Evolutionary conservation across 208 protist genomes (phyloP).

Genomic region (Vickermania ingenoplastis): DNA sequence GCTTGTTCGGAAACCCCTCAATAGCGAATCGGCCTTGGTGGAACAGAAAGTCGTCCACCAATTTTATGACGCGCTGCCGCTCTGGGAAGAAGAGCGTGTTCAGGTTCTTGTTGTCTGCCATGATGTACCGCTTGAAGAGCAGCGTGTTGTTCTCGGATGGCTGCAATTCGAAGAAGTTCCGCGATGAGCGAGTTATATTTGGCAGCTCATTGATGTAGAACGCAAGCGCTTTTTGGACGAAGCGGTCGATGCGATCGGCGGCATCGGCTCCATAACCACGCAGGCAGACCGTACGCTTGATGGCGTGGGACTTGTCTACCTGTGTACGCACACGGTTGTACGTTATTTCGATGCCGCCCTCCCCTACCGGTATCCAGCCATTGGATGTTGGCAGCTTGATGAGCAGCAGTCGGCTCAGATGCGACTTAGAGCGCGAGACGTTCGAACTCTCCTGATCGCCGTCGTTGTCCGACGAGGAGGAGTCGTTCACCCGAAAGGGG

Average conservation of each 20-base stretch:
- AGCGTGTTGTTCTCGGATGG: constrained; percentile 12
- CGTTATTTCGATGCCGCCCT: constrained; percentile 37
- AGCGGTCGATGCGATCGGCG: constrained; percentile 23
- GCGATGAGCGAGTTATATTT: constrained; percentile 15
- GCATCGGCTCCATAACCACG: constrained; percentile 17
- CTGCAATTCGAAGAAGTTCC: constrained; percentile 43
- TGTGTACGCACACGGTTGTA: constrained; percentile 17
- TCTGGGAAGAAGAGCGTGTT: constrained; percentile 84
- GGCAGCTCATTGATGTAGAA: constrained; percentile 35
- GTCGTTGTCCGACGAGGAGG: constrained; percentile 15
- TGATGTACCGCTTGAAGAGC: constrained; percentile 59
- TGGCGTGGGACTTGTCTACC: constrained; percentile 8
- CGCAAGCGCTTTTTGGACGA: constrained; percentile 20
- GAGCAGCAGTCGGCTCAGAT: constrained; percentile 30
- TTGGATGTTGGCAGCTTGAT: constrained; percentile 26
- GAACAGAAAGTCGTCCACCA: constrained; percentile 73
- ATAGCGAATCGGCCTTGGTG: constrained; percentile 70
- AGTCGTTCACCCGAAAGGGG: constrained; percentile 23
- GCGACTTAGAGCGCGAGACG: constrained; percentile 17
- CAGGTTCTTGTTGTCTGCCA: constrained; percentile 70
- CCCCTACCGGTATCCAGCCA: constrained; percentile 22
- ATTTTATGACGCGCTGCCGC: constrained; percentile 42
- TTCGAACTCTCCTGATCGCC: constrained; percentile 9
- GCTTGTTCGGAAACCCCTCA: constrained; percentile 77
- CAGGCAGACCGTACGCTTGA: constrained; percentile 24